Evolutionary conservation across 2,329 filamentous ascomycete genomes (phyloP).

Genomic region (Dothideomycetes sp.): DNA sequence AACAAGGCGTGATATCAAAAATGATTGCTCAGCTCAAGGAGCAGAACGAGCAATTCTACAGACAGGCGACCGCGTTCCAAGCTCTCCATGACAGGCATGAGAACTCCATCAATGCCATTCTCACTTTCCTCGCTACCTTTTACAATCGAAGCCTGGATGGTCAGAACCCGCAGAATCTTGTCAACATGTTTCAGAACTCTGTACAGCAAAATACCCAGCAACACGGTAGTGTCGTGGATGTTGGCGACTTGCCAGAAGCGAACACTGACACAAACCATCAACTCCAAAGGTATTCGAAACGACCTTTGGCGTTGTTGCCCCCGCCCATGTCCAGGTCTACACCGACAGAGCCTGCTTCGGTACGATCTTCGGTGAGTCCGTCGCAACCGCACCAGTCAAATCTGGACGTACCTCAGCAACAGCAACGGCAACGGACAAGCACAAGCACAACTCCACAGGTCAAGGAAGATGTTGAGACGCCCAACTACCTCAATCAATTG

Average conservation of each 20-base stretch:
- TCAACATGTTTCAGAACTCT: slow-evolving; percentile 61
- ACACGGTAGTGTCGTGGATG: slow-evolving; percentile 51
- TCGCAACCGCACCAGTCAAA: neutral
- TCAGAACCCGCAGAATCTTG: slow-evolving; percentile 60
- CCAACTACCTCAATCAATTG: slow-evolving; percentile 21
- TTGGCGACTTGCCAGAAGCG: slow-evolving; percentile 42
- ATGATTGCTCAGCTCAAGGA: slow-evolving; percentile 71
- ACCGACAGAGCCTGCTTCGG: slow-evolving; percentile 9
- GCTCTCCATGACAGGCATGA: slow-evolving; percentile 92
- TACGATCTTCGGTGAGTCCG: slow-evolving; percentile 8
- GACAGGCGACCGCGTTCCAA: slow-evolving; percentile 81
- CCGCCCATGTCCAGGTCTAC: slow-evolving; percentile 13
- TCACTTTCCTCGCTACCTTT: slow-evolving; percentile 92
- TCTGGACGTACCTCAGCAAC: neutral
- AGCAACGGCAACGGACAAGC: slow-evolving; percentile 5
- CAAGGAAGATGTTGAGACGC: slow-evolving; percentile 30
- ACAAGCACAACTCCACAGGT: slow-evolving; percentile 20
- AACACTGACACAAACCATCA: slow-evolving; percentile 24
- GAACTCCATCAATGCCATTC: slow-evolving; percentile 96
- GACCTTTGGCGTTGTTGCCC: slow-evolving; percentile 18
- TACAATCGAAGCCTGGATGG: slow-evolving; percentile 90
- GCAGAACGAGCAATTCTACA: slow-evolving; percentile 80
- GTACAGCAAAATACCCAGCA: slow-evolving; percentile 48
- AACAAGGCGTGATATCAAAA: slow-evolving; percentile 75
- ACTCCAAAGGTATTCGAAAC: slow-evolving; percentile 19